Evolutionary conservation across 2,329 filamentous ascomycete genomes (phyloP).

Genomic region (Fusarium sp.): DNA sequence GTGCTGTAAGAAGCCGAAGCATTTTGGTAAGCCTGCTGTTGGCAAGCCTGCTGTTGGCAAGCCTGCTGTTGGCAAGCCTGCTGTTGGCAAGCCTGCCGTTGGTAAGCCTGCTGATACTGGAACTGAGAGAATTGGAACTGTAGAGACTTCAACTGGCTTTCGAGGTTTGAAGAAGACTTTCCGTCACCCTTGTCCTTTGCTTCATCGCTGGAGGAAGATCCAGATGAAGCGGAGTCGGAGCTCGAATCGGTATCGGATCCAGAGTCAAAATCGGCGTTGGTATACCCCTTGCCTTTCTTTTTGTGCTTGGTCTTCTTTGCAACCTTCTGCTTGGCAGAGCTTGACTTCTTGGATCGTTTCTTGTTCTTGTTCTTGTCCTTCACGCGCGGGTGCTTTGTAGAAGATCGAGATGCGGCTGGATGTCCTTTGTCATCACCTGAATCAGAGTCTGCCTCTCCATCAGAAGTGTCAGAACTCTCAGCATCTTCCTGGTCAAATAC

Average conservation of each 20-base stretch:
- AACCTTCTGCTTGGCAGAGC: constrained; percentile 26
- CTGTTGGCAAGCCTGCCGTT: constrained; percentile 12
- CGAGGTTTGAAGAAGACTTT: constrained; percentile 37
- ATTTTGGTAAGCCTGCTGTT: constrained; percentile 33
- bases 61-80: constrained; percentile 38
- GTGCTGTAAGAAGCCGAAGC: constrained; percentile 3
- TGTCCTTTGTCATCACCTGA: constrained; percentile 33
- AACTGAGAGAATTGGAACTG: constrained; percentile 49
- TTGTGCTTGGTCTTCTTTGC: constrained; percentile 31
- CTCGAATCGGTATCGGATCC: constrained; percentile 41
- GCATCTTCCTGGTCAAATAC: constrained; percentile 21
- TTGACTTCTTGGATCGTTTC: constrained; percentile 10
- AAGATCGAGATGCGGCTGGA: constrained; percentile 2
- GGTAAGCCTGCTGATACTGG: constrained; percentile 40
- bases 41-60: background rate
- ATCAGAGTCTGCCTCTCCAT: constrained; percentile 33
- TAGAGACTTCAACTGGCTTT: constrained; percentile 52
- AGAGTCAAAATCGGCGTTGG: constrained; percentile 19
- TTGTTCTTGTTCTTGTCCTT: constrained; percentile 37
- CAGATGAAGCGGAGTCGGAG: constrained; percentile 46
- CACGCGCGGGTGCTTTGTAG: constrained; percentile 34
- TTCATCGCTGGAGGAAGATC: constrained; percentile 38
- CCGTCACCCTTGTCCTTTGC: constrained; percentile 37
- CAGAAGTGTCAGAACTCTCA: constrained; percentile 29
- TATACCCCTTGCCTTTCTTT: constrained; percentile 21